Evolutionary conservation across 768 basidiomycete species (phyloP).

Genomic region (Mycena rosella): DNA sequence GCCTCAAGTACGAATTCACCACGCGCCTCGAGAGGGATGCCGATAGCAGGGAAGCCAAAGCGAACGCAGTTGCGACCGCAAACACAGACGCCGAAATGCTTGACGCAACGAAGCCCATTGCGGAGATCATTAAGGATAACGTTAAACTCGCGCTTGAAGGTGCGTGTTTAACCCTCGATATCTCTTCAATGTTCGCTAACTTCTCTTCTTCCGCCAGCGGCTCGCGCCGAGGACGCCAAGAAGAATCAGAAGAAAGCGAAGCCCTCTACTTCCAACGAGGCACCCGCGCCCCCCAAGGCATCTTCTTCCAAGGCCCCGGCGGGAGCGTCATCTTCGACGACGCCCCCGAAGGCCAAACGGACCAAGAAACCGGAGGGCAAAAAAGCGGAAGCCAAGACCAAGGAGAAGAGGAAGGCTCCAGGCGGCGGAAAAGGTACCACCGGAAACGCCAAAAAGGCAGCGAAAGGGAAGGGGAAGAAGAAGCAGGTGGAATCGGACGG

Average conservation of each 20-base stretch:
- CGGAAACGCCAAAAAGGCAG: slow-evolving; percentile 4
- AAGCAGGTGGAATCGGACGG: background rate
- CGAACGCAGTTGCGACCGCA: no score
- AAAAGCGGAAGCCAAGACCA: background rate
- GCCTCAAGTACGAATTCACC: background rate
- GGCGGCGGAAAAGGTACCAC: background rate
- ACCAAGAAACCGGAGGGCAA: background rate
- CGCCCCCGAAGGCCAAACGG: background rate
- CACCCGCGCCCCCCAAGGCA: background rate
- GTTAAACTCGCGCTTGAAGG: background rate
- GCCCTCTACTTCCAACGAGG: background rate
- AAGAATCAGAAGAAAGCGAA: background rate
- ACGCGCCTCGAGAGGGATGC: slow-evolving; percentile 8
- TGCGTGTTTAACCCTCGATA: background rate
- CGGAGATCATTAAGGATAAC: background rate
- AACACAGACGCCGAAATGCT: no score
- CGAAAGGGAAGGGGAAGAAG: slow-evolving; percentile 4
- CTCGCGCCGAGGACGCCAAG: background rate
- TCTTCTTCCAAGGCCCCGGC: background rate
- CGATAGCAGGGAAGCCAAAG: no score
- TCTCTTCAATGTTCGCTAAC: background rate
- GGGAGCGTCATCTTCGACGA: background rate
- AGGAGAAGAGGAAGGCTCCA: background rate
- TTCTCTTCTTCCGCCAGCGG: background rate
- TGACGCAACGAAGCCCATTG: slow-evolving; percentile 11